phyloP scores from a whole-genome alignment of 2,329 filamentous ascomycete genomes.

The Ophiosphaerella narmari region DNA sequence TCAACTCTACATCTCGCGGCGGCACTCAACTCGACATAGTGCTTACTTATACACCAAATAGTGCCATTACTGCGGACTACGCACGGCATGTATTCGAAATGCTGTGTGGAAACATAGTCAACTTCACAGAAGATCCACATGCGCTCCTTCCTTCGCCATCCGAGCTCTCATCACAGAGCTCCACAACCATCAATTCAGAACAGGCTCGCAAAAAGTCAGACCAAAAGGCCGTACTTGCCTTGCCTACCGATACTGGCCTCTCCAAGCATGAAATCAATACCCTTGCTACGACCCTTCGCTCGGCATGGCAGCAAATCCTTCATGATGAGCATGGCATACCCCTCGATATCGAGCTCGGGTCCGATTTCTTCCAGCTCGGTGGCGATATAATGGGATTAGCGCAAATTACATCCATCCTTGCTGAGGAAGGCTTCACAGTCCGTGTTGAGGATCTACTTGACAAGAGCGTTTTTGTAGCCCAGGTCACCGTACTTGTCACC shows the following conservation, averaged over 20 bases:
- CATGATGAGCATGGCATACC: conserved; percentile 29
- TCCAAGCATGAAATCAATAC: conserved; percentile 26
- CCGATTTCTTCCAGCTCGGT: conserved; percentile 42
- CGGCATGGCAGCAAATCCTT: conserved; percentile 39
- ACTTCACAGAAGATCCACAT: conserved; percentile 35
- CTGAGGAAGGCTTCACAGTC: conserved; percentile 29
- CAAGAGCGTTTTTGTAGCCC: conserved; percentile 35
- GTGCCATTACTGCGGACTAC: conserved; percentile 58
- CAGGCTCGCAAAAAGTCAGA: conserved; percentile 27
- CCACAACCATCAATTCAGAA: conserved; percentile 28
- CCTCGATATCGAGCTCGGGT: conserved; percentile 23
- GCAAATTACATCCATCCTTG: conserved; percentile 36
- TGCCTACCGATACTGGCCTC: conserved; percentile 35
- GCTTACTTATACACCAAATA: conserved; percentile 40
- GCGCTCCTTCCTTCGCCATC: conserved; percentile 32
- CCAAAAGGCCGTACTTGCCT: conserved; percentile 27
- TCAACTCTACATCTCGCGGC: conserved; percentile 30
- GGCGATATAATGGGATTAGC: conserved; percentile 43
- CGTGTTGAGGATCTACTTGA: conserved; percentile 40
- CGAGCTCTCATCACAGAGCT: conserved; percentile 29
- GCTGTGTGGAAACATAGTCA: conserved; percentile 32
- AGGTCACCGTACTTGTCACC: conserved; percentile 30
- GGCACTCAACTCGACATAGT: conserved; percentile 33
- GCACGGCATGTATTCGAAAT: conserved; percentile 53
- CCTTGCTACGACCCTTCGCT: conserved; percentile 30